A percentile compares a stretch with the other conserved stretches of the same genome.
Conservation (phyloP, 352 stramenopile species). For the Phytopythium kandeliae region DNA sequence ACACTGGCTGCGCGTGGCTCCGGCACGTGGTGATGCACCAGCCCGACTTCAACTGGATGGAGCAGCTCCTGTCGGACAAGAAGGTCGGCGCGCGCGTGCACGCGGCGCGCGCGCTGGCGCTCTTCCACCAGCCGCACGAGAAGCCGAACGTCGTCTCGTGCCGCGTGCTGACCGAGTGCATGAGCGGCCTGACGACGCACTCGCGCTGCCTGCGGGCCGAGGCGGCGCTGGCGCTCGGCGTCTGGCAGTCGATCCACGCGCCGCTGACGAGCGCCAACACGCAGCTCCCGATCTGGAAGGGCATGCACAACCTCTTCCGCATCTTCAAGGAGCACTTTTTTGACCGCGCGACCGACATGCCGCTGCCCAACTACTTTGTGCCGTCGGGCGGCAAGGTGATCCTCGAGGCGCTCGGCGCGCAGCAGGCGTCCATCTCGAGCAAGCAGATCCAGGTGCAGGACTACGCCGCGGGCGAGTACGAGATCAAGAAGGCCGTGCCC, state of each 20-base stretch:
- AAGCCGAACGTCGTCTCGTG: conserved; percentile 87
- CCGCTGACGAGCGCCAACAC: conserved; percentile 79
- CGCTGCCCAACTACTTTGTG: conserved; percentile 84
- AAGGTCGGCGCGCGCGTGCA: conserved; percentile 81
- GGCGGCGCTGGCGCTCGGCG: conserved; percentile 63
- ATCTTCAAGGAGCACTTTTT: conserved; percentile 90
- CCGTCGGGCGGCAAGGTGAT: conserved; percentile 81
- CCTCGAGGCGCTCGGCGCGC: conserved; percentile 64
- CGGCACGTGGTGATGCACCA: conserved; percentile 84
- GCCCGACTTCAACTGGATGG: conserved; percentile 88
- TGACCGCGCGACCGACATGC: conserved; percentile 74
- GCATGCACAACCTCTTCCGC: conserved; percentile 82
- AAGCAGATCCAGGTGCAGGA: conserved; percentile 86
- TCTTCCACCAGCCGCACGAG: conserved; percentile 78
- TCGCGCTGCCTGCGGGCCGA: conserved; percentile 69
- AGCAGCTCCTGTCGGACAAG: conserved; percentile 79
- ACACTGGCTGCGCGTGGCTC: conserved; percentile 70
- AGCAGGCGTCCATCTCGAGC: conserved; percentile 76
- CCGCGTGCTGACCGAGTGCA: conserved; percentile 77
- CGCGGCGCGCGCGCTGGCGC: conserved; percentile 58
- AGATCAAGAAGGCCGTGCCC: conserved; percentile 86
- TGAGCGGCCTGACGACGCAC: conserved; percentile 81
- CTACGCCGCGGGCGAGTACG: conserved; percentile 79
- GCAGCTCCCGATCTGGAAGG: conserved; percentile 78
- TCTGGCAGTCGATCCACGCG: conserved; percentile 85